These are phyloP conservation scores for Hypoxylon intermedium DNA, from an alignment of 495 filamentous ascomycete species.

Conservation along the genomic window DNA sequence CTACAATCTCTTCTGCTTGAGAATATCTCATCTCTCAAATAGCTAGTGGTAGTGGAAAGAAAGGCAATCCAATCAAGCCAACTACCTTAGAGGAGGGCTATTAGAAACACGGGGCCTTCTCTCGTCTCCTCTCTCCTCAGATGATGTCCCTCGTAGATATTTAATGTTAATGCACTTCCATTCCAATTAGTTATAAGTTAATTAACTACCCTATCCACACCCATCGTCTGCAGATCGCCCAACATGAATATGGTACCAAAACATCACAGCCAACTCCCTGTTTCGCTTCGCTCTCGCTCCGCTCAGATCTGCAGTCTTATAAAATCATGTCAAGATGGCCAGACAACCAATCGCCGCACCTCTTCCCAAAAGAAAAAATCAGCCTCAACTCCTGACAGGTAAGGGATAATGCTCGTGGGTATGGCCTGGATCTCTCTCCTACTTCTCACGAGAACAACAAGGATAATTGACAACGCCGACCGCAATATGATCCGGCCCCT, in stretches of 20 bases:
- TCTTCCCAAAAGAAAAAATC: constrained; percentile 20
- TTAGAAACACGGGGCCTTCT: too few relatives aligned
- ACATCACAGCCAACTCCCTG: too few relatives aligned
- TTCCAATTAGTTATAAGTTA: constrained; percentile 15
- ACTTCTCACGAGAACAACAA: too few relatives aligned
- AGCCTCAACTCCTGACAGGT: constrained; percentile 1
- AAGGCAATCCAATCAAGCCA: neutral
- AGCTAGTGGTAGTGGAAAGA: neutral
- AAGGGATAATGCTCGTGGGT: constrained; percentile 21
- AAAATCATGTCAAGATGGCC: too few relatives aligned
- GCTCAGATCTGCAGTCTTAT: too few relatives aligned
- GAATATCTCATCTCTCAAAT: neutral
- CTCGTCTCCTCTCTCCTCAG: too few relatives aligned
- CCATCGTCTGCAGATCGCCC: too few relatives aligned
- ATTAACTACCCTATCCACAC: constrained; percentile 6
- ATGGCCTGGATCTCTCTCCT: constrained; percentile 13
- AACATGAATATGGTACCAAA: too few relatives aligned
- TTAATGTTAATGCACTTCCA: constrained; percentile 3
- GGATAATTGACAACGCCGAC: constrained; percentile 1
- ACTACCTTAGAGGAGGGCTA: too few relatives aligned
- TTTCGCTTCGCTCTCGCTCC: too few relatives aligned
- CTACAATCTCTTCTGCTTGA: neutral
- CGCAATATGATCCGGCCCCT: constrained; percentile 5
- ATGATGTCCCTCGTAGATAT: too few relatives aligned
- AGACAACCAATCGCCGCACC: too few relatives aligned